Evolutionary conservation across 352 stramenopile species (phyloP), one percentile per base, ranked within the genome.

Genomic region (Elongisporangium anandrum): DNA sequence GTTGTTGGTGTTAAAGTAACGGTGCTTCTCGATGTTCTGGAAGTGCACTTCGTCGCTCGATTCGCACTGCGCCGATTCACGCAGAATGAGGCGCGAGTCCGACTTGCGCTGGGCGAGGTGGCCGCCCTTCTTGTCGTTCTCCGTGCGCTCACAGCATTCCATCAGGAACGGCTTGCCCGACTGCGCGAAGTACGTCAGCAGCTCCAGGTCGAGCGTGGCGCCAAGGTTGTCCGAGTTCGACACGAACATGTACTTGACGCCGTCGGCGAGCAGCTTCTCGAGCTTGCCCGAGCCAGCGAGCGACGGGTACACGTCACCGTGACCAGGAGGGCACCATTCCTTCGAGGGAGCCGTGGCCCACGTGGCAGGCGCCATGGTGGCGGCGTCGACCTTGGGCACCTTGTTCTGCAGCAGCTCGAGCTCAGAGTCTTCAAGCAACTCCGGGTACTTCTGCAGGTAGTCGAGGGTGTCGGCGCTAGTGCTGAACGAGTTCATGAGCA

Each of bases 51-150:
- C 85, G 64, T 95, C 85, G 22, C 72, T 61, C 10, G 77, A 64
- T 75, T 97, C 84, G 88, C 94, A 85, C 92, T 95, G 81, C 75
- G 94, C 79, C 71, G 70, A 93, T 64, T 94, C 68, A 92, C 96
- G 89, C 54, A 98, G 91, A 58, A 99, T 98, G 56, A 99, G 95
- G 34, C 95, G 96, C 61, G 66, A 62, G 66, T 99, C 96, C 60
- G 97, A 81, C 69, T 75, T 98, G 56, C 85, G 83, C 61, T 87
- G 69, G 7, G 83, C 96, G 48, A 99, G 81, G 78, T 99, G 97
- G 20, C 97, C 97, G 51, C 97, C 97, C 87, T 99, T 99, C 87
- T 99, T 99, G 83, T 99, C 97, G 69, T 98, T 98, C 70, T 98
- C 96, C 29, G 97, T 99, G 64, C 97, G 91, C 69, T 98, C 92